phyloP scores from a whole-genome alignment of 2,329 filamentous ascomycete genomes.

The Apiospora aurea region DNA sequence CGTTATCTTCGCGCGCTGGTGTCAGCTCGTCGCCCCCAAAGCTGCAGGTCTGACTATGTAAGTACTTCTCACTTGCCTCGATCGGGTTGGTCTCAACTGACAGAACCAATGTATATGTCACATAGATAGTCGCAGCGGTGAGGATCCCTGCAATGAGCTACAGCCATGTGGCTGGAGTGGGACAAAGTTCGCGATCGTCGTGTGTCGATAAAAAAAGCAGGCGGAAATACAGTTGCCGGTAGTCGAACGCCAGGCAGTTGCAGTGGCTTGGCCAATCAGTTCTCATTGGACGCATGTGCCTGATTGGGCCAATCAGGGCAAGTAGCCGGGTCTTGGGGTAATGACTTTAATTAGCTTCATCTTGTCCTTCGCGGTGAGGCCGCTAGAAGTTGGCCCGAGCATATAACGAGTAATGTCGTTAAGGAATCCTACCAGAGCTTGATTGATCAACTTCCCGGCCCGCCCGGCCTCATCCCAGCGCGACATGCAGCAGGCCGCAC shows the following conservation, averaged over 20 bases:
- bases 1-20: no score
- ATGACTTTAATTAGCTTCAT: not conserved
- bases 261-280: not conserved
- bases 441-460: not conserved
- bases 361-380: not conserved
- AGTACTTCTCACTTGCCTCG: not conserved
- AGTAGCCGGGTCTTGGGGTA: not conserved
- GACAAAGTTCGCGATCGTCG: no score
- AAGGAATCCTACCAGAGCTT: not conserved
- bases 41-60: not conserved
- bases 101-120: not conserved
- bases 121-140: no score
- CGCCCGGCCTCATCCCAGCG: not conserved
- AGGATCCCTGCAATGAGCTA: no score
- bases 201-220: no score
- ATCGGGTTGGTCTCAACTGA: not conserved
- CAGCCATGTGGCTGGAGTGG: no score
- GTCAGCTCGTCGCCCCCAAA: not conserved
- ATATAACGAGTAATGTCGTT: not conserved
- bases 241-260: not conserved
- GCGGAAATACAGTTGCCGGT: no score
- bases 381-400: not conserved
- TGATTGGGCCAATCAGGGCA: not conserved
- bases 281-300: not conserved
- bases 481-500: not conserved